phyloP scores from a whole-genome alignment of 768 basidiomycete genomes.

The Solioccasus polychromus region DNA sequence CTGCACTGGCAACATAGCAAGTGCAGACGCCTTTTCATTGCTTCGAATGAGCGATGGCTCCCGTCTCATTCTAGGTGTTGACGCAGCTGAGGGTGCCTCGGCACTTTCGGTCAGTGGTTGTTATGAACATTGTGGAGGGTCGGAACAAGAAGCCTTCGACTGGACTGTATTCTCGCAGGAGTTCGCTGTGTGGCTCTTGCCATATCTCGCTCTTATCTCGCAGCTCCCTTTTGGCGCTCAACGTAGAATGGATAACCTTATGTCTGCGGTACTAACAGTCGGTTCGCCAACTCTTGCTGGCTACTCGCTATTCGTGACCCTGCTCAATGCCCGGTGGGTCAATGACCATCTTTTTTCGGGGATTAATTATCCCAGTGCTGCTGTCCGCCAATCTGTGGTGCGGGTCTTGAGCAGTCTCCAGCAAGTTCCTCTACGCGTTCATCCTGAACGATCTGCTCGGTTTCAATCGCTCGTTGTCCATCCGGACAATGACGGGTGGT shows the following conservation, averaged over 20 bases:
- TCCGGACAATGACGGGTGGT: conserved; percentile 42
- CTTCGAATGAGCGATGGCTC: conserved; percentile 12
- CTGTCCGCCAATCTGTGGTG: conserved; percentile 22
- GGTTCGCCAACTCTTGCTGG: conserved; percentile 45
- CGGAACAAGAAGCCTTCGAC: conserved; percentile 13
- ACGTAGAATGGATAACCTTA: conserved; percentile 39
- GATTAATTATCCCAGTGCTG: conserved; percentile 23
- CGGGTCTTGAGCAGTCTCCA: conserved; percentile 39
- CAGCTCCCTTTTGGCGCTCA: conserved; percentile 48
- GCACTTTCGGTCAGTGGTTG: conserved; percentile 11
- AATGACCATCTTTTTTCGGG: conserved; percentile 30
- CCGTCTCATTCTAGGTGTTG: too few species aligned
- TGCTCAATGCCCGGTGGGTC: conserved; percentile 45
- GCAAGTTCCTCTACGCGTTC: conserved; percentile 38
- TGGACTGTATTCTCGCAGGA: conserved; percentile 31
- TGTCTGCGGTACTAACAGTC: conserved; percentile 41
- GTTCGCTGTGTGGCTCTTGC: conserved; percentile 45
- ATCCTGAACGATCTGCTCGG: conserved; percentile 21
- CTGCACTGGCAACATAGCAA: conserved; percentile 1
- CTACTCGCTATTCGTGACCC: conserved; percentile 43
- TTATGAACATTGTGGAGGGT: conserved; percentile 5
- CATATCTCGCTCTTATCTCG: conserved; percentile 47
- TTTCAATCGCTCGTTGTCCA: conserved; percentile 43
- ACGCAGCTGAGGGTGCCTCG: conserved; percentile 1
- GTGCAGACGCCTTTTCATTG: conserved; percentile 9